These are phyloP conservation scores for Claviceps cyperi DNA, from an alignment of 2,329 filamentous ascomycete genomes.

Conservation along the genomic window DNA sequence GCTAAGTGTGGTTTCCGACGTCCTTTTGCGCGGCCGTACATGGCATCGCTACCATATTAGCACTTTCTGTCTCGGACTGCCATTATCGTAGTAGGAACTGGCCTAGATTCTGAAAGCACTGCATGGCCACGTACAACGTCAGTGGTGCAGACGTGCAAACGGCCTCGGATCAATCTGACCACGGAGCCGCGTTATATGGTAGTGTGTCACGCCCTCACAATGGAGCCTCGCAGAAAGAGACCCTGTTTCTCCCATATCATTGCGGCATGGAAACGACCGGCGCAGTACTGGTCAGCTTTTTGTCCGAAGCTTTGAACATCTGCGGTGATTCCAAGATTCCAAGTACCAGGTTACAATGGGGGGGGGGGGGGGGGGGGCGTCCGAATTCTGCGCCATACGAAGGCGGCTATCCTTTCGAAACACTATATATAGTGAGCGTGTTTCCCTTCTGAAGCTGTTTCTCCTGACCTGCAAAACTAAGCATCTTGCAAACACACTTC, in stretches of 20 bases:
- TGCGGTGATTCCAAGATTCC: not conserved
- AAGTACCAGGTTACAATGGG: not conserved
- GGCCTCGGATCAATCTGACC: not conserved
- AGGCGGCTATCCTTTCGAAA: not conserved
- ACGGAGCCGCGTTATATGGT: not conserved
- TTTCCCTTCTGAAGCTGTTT: not conserved
- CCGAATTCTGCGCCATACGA: not conserved
- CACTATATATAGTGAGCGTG: constrained; percentile 1
- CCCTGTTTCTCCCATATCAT: not conserved
- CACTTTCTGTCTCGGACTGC: not conserved
- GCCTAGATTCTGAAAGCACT: not conserved
- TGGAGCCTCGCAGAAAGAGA: not conserved
- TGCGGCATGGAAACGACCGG: not conserved
- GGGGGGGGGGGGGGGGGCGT: not conserved
- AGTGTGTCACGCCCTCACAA: not conserved
- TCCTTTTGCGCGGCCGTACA: too few relatives aligned
- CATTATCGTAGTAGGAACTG: not conserved
- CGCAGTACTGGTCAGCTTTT: not conserved
- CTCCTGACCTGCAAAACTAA: too few relatives aligned
- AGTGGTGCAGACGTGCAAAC: not conserved
- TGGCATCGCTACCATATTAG: too few relatives aligned
- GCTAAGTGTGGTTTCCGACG: too few relatives aligned
- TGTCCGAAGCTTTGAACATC: not conserved
- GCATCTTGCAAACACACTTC: not conserved
- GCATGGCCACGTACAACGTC: not conserved